Evolutionary conservation across 106 monocot genomes (phyloP).

Genomic region (Gastrodia elata): DNA sequence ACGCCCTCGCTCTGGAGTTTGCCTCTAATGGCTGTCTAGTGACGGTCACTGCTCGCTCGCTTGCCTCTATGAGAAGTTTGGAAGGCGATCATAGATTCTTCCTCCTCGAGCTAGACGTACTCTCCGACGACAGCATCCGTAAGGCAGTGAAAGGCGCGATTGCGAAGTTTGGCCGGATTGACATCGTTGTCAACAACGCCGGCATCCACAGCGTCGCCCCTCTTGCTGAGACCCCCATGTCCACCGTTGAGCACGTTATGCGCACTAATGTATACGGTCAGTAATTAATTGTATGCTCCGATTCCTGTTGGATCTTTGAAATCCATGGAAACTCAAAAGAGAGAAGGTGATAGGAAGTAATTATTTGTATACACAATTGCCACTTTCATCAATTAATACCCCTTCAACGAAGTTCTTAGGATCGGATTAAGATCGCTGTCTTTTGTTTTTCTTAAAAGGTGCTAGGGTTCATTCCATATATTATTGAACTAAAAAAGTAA

Average conservation of each 20-base stretch:
- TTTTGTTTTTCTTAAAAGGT: too few relatives aligned
- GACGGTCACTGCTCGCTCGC: constrained; percentile 62
- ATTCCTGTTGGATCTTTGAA: too few relatives aligned
- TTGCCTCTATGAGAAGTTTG: constrained; percentile 51
- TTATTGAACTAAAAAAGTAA: too few relatives aligned
- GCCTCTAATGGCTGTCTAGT: constrained; percentile 55
- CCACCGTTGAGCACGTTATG: constrained; percentile 39
- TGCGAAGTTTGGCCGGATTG: constrained; percentile 59
- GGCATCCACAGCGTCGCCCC: constrained; percentile 81
- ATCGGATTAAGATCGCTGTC: too few relatives aligned
- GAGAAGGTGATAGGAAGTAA: too few relatives aligned
- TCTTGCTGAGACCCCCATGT: constrained; percentile 70
- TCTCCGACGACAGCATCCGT: constrained; percentile 48
- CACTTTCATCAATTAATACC: too few relatives aligned
- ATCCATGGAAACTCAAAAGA: too few relatives aligned
- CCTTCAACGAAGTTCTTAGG: too few relatives aligned
- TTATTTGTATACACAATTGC: too few relatives aligned
- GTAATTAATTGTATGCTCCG: too few relatives aligned
- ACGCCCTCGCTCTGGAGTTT: constrained; percentile 69
- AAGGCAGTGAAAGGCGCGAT: constrained; percentile 29
- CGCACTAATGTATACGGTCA: constrained; percentile 78
- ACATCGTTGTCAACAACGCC: constrained; percentile 90
- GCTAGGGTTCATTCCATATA: too few relatives aligned
- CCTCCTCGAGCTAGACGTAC: constrained; percentile 61
- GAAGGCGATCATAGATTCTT: constrained; percentile 41